Percentiles rank a stretch among this genome's conserved stretches.
Evolutionary conservation across 495 filamentous ascomycete species (phyloP).

Genomic region (Patellaria atrata): DNA sequence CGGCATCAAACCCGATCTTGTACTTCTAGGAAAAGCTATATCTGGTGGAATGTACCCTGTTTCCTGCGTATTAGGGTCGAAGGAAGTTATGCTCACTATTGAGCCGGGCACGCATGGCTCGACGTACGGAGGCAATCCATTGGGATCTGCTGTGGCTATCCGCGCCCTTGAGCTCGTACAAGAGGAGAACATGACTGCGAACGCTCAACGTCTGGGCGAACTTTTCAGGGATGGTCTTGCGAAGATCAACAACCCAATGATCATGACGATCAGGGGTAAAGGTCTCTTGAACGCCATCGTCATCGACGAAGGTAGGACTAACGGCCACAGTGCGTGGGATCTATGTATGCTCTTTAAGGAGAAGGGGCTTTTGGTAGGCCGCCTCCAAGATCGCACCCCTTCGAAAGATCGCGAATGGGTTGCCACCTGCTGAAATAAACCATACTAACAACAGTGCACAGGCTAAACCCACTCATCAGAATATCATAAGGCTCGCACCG

Average conservation of each 20-base stretch:
- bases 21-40: slow-evolving; percentile 92
- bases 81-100: slow-evolving; percentile 92
- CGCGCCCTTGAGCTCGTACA: slow-evolving; percentile 87
- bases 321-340: slow-evolving; percentile 89
- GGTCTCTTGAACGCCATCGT: slow-evolving; percentile 92
- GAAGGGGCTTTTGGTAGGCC: slow-evolving; percentile 77
- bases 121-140: slow-evolving; percentile 92
- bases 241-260: slow-evolving; percentile 59
- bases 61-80: slow-evolving; percentile 76
- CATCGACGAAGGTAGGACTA: slow-evolving; percentile 79
- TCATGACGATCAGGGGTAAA: slow-evolving; percentile 78
- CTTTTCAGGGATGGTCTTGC: slow-evolving; percentile 68
- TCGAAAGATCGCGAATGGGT: slow-evolving; percentile 11
- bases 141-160: slow-evolving; percentile 94
- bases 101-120: slow-evolving; percentile 95
- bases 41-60: slow-evolving; percentile 98
- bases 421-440: slow-evolving; percentile 27
- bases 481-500: slow-evolving; percentile 52
- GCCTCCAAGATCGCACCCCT: slow-evolving; percentile 32
- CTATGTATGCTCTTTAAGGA: slow-evolving; percentile 89
- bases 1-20: slow-evolving; percentile 85
- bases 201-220: slow-evolving; percentile 64
- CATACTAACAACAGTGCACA: slow-evolving; percentile 25
- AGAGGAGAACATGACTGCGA: slow-evolving; percentile 76
- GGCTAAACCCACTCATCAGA: slow-evolving; percentile 97